Evolutionary conservation across 73 alveolate species (phyloP).

Genomic region (Paramecium sonneborni): DNA sequence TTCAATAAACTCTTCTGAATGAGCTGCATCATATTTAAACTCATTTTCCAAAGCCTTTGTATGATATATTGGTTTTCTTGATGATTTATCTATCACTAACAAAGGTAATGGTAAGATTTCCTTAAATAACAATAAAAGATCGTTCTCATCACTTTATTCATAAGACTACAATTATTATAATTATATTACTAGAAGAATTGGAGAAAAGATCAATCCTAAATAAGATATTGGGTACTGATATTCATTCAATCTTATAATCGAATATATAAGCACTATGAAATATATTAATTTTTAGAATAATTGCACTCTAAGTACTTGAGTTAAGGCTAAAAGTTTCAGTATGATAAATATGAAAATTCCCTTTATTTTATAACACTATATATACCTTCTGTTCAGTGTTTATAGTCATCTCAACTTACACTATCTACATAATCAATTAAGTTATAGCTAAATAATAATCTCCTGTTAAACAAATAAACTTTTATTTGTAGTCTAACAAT

Average conservation of each 20-base stretch:
- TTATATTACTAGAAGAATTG: background rate
- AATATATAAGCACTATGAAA: background rate
- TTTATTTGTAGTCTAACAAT: background rate
- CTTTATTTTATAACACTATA: background rate
- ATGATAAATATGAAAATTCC: slow-evolving; percentile 16
- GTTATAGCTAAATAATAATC: slow-evolving; percentile 3
- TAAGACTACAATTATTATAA: background rate
- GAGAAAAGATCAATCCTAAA: background rate
- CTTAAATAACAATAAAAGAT: background rate
- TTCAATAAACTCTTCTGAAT: background rate
- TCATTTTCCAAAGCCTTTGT: slow-evolving; percentile 42
- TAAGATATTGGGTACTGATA: background rate
- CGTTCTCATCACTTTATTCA: background rate
- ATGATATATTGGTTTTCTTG: background rate
- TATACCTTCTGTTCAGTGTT: background rate
- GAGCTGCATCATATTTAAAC: background rate
- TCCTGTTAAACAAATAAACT: background rate
- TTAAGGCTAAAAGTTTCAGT: background rate
- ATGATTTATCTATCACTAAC: background rate
- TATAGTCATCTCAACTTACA: background rate
- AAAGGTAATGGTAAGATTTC: background rate
- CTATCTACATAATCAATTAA: background rate
- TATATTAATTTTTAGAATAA: background rate
- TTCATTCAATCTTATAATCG: slow-evolving; percentile 1
- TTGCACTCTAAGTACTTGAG: background rate